phyloP scores from a whole-genome alignment of 129 eudicot species.

The Glebionis coronaria region DNA sequence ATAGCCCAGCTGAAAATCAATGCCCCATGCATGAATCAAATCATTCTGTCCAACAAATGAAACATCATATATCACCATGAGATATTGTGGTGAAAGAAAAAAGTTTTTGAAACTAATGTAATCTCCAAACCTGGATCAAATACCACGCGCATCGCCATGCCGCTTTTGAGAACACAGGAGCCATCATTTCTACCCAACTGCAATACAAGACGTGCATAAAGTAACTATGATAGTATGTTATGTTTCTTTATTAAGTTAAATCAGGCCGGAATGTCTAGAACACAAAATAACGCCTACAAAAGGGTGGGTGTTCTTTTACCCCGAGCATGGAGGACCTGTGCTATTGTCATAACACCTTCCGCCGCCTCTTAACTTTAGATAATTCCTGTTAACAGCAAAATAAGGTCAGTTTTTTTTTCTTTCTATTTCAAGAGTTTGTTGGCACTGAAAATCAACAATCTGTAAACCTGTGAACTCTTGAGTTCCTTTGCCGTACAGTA shows the following conservation, averaged over 20 bases:
- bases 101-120: background rate
- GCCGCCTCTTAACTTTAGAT: constrained; percentile 47
- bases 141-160: constrained; percentile 91
- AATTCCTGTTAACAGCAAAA: constrained; percentile 44
- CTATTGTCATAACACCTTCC: constrained; percentile 64
- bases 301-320: constrained; percentile 38
- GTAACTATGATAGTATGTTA: background rate
- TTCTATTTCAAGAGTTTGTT: background rate
- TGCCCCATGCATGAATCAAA: constrained; percentile 95
- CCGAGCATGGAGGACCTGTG: constrained; percentile 81
- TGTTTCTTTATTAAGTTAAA: background rate
- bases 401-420: background rate
- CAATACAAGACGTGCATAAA: background rate
- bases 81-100: background rate
- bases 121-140: constrained; percentile 61
- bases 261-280: background rate
- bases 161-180: constrained; percentile 80
- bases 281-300: background rate
- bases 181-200: constrained; percentile 98
- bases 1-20: constrained; percentile 87
- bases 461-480: constrained; percentile 65
- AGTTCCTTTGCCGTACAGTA: constrained; percentile 50
- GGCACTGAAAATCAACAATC: background rate
- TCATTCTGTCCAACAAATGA: constrained; percentile 55
- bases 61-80: background rate